Conservation (phyloP, 2,329 filamentous ascomycete genomes). For the Colletotrichum endophyticum region DNA sequence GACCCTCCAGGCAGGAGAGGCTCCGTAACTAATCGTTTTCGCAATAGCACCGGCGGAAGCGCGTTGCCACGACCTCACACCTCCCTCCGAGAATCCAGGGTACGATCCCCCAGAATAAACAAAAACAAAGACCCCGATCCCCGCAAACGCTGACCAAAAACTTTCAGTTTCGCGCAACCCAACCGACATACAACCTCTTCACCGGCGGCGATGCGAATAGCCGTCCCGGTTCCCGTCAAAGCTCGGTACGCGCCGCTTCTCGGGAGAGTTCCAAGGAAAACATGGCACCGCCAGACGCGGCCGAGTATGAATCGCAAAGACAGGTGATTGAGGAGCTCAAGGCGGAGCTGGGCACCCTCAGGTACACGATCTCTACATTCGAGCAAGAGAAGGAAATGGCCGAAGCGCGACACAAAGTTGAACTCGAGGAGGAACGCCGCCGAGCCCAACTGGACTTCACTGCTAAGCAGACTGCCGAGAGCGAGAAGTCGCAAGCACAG, state of each 20-base stretch:
- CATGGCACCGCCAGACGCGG: slow-evolving; percentile 61
- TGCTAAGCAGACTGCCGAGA: slow-evolving; percentile 63
- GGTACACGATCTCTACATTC: slow-evolving; percentile 84
- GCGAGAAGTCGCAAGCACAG: slow-evolving; percentile 53
- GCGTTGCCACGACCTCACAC: slow-evolving; percentile 39
- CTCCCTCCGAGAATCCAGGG: slow-evolving; percentile 40
- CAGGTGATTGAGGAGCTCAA: slow-evolving; percentile 77
- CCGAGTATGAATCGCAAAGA: slow-evolving; percentile 62
- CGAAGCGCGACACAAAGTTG: slow-evolving; percentile 79
- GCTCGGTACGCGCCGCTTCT: slow-evolving; percentile 52
- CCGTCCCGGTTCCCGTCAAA: slow-evolving; percentile 46
- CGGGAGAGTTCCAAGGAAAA: slow-evolving; percentile 66
- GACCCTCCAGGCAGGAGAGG: slow-evolving; percentile 33
- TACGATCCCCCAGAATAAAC: slow-evolving; percentile 32
- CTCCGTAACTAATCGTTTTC: slow-evolving; percentile 35
- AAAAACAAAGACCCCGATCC: neutral
- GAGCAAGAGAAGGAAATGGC: slow-evolving; percentile 88
- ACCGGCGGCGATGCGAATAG: slow-evolving; percentile 51
- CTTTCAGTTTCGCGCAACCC: slow-evolving; percentile 53
- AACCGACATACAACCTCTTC: slow-evolving; percentile 65
- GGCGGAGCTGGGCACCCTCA: slow-evolving; percentile 85
- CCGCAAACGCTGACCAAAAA: neutral
- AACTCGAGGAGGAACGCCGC: slow-evolving; percentile 78
- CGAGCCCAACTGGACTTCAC: slow-evolving; percentile 88
- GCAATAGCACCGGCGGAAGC: slow-evolving; percentile 40